A percentile compares a stretch with the other conserved stretches of the same genome.
phyloP scores from a whole-genome alignment of 148 eudicot species.

The Polygonum aviculare region DNA sequence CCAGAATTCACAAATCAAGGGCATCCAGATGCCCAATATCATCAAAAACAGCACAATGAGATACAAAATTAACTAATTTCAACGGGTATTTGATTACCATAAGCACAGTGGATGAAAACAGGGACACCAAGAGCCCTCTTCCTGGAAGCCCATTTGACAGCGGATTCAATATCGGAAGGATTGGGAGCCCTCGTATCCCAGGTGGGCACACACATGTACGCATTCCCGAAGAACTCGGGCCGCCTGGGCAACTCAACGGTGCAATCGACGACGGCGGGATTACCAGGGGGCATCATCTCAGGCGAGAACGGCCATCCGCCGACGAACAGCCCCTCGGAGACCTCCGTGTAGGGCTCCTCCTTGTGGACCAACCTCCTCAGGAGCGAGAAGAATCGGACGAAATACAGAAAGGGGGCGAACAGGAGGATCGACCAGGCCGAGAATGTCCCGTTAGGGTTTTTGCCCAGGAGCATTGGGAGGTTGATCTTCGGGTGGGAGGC shows the following conservation, averaged over 20 bases:
- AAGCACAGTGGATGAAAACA: conserved; percentile 77
- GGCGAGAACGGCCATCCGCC: conserved; percentile 82
- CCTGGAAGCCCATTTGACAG: conserved; percentile 80
- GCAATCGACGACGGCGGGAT: conserved; percentile 78
- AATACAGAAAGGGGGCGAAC: conserved; percentile 58
- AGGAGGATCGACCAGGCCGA: conserved; percentile 63
- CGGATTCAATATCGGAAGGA: conserved; percentile 62
- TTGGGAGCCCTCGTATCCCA: conserved; percentile 86
- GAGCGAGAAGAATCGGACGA: conserved; percentile 51
- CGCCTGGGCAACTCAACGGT: conserved; percentile 77
- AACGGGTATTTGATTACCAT: conserved; percentile 39
- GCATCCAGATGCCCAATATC: background rate
- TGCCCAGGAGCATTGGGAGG: conserved; percentile 70
- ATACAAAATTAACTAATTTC: background rate
- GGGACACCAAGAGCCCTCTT: conserved; percentile 65
- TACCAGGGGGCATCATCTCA: conserved; percentile 63
- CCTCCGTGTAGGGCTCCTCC: conserved; percentile 62
- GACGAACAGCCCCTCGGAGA: conserved; percentile 68
- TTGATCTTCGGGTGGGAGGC: conserved; percentile 69
- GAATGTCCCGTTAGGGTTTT: conserved; percentile 58
- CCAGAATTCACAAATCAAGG: background rate
- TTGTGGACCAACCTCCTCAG: conserved; percentile 41
- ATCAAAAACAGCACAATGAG: background rate
- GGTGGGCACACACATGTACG: conserved; percentile 71
- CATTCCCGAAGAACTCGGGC: conserved; percentile 26